phyloP scores from a whole-genome alignment of 2,329 filamentous ascomycete species.

The Aspergillus hiratsukae region DNA sequence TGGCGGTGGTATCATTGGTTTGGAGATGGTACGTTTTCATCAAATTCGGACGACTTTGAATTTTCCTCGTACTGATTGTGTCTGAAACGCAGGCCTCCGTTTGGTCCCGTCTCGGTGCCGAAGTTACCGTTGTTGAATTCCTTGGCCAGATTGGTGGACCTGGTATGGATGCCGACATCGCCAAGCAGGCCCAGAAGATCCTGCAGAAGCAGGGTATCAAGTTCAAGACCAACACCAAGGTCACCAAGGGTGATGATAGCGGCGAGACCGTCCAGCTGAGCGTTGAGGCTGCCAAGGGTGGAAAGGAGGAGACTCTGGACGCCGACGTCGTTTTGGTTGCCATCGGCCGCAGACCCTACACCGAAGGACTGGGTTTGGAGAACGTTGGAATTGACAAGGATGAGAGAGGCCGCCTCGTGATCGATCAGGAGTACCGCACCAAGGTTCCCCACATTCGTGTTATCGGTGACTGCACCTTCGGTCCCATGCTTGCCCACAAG shows the following conservation, averaged over 20 bases:
- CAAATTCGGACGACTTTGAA: neutral
- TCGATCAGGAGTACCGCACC: conserved; percentile 98
- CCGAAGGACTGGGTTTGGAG: conserved; percentile 82
- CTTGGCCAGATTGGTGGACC: conserved; percentile 93
- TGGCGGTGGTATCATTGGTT: conserved; percentile 95
- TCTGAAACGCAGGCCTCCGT: conserved; percentile 62
- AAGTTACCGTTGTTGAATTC: conserved; percentile 98
- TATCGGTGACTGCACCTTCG: conserved; percentile 93
- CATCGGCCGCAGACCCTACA: conserved; percentile 95
- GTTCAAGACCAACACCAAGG: conserved; percentile 98
- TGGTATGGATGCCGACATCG: conserved; percentile 92
- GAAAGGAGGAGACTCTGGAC: conserved; percentile 87
- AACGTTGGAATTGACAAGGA: conserved; percentile 73
- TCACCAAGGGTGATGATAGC: conserved; percentile 74
- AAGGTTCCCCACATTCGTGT: conserved; percentile 96
- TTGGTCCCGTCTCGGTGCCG: conserved; percentile 87
- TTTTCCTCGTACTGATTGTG: conserved; percentile 5
- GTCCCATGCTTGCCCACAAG: conserved; percentile 98
- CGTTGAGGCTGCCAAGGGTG: conserved; percentile 90
- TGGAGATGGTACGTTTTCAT: conserved; percentile 89
- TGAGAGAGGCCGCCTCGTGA: conserved; percentile 89
- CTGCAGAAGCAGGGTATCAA: conserved; percentile 95
- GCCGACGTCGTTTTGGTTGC: conserved; percentile 94
- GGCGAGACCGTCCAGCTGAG: conserved; percentile 75
- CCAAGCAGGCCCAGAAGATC: conserved; percentile 88